A percentile compares a stretch with the other conserved stretches of the same genome.
Conservation (phyloP, 2,329 filamentous ascomycete genomes). For the Penicillium polonicum region DNA sequence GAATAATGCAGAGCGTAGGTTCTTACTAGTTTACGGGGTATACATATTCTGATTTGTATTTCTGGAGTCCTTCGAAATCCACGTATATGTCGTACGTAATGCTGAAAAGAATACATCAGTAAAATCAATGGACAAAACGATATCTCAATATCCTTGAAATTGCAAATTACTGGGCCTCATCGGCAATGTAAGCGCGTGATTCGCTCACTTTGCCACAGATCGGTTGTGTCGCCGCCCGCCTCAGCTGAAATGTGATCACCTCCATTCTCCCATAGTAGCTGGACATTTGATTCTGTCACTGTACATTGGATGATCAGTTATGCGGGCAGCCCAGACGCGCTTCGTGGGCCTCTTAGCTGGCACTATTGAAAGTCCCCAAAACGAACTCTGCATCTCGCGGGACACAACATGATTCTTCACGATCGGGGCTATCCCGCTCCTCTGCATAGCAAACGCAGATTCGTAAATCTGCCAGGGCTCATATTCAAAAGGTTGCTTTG, state of each 20-base stretch:
- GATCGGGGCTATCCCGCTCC: background rate
- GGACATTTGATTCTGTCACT: background rate
- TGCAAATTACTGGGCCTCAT: background rate
- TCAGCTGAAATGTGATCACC: constrained; percentile 7
- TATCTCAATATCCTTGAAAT: background rate
- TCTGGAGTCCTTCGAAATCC: too few species aligned
- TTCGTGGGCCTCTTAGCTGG: background rate
- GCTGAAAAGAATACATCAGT: background rate
- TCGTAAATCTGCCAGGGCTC: background rate
- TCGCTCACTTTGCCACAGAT: background rate
- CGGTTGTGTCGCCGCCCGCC: background rate
- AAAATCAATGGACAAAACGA: background rate
- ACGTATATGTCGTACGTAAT: background rate
- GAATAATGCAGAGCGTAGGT: background rate
- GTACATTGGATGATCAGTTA: background rate
- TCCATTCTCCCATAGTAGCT: background rate
- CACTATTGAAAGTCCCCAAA: background rate
- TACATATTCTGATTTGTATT: background rate
- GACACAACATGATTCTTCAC: constrained; percentile 4
- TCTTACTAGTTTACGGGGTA: background rate
- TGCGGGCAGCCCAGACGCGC: background rate
- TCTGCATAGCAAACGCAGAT: background rate
- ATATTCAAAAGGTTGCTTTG: background rate
- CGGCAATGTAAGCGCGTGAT: background rate
- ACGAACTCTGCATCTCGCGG: background rate